Base-by-base conservation (phyloP, 768 basidiomycete genomes). In the Leucocoprinus birnbaumii region DNA sequence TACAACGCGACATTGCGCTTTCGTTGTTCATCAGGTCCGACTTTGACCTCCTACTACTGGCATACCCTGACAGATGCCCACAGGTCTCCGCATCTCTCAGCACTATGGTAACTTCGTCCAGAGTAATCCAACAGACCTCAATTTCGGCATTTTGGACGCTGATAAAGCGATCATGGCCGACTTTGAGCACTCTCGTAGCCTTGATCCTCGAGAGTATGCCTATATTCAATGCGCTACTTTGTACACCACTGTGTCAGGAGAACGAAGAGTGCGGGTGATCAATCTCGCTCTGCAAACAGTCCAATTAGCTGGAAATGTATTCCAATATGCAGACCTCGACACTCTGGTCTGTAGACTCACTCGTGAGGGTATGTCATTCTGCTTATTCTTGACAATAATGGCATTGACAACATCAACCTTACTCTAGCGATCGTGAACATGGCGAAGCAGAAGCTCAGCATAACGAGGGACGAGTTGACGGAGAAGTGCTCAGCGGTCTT, bases 291-390 rank as follows among this genome's bases (percentile, higher is more conserved):
- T 98, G 55, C 86, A 85, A 44, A 85, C 92, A 1, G 88, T 85
- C 2, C 80, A 85, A 37, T 71, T 98, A 59, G 91, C 94, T n/a
- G 91, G 86, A 8, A 94, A 89, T 65, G 85, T 98, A 10, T 99
- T 95, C 73, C 83, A 89, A 48, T 91, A 75, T 68, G 94, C 93
- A 11, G 97, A 99, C 70, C 79, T 94, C 74, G 95, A 98, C 61
- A 80, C 91, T 2, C 82, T 86, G 1, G 76, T 95, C 21, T 80
- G 83, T 41, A 75, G 88, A 66, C 69, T 93, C 57, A 75, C 86
- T 27, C 90, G 94, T 59, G 84, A 90, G 65, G 86, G 96, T 94
- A 35, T 4, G 13, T 5, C 13, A 49, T n/a, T 44, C 19, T 46
- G 13, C 10, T 31, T 44, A 51, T 43, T 49, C 14, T 3, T 22